Evolutionary conservation across 371 early-diverging fungal genomes (phyloP), one percentile per base, ranked within the genome.

Genomic region (Mucor piriformis): DNA sequence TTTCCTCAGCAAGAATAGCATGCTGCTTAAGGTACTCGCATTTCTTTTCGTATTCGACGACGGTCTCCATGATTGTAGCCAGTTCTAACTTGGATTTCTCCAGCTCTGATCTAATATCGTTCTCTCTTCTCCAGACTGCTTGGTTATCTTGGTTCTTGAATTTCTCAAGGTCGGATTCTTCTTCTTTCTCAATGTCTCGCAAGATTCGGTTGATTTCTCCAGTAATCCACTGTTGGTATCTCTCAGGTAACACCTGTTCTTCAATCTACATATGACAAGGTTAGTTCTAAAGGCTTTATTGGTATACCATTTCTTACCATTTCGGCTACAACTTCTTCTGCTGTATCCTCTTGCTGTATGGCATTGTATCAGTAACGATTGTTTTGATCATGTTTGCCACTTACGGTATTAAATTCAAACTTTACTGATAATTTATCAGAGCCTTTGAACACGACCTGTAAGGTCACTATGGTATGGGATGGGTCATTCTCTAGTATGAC

Each of bases 291-390:
- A 13, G 13, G 3, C 12, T 37, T 37, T 11, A 5, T 29, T 29
- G 4, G 8, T 29, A 29, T 29, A 8, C 29, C 8, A 10, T 0
- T 58, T 33, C 40, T 23, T 71, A 71, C 89, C 93, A 96, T 94
- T 73, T 96, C 96, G 23, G 83, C 84, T 7, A 93, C 92, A 5
- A 96, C 93, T 61, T 89, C 91, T 61, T 94, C 94, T 1, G 94
- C 92, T 16, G 95, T 95, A 55, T 96, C 96, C 6, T 83, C 86
- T 48, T 91, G 86, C 71, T 67, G 35, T 25, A 3, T n/a, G 27
- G 20, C 1, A 18, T 20, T 6, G 16, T 2, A 11, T n/a, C 18
- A 21, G 21, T 43, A 8, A 43, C 0, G 6, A 15, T 37, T 37
- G 8, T 12, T 8, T 21, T 18, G 6, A 20, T 21, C 6, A 18